Evolutionary conservation across 805 yeast species (phyloP).

Genomic region (Ogataea methylovora): DNA sequence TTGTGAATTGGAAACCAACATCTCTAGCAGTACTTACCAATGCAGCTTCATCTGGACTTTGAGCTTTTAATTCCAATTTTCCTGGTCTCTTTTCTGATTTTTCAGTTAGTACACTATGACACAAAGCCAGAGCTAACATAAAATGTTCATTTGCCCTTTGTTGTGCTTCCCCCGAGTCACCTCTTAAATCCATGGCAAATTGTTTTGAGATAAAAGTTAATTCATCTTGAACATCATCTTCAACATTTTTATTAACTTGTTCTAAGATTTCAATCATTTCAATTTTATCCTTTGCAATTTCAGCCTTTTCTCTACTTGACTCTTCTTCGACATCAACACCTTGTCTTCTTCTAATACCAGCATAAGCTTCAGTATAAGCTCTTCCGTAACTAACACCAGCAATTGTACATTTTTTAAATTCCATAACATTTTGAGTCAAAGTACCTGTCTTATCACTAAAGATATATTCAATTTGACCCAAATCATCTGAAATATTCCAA

Average conservation of each 20-base stretch:
- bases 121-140: conserved; percentile 67
- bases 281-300: conserved; percentile 34
- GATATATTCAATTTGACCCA: conserved; percentile 77
- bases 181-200: conserved; percentile 55
- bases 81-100: conserved; percentile 52
- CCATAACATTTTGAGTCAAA: conserved; percentile 77
- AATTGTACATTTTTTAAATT: conserved; percentile 68
- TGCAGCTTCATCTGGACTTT: conserved; percentile 85
- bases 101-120: conserved; percentile 74
- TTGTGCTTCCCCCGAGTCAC: conserved; percentile 43
- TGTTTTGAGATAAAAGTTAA: conserved; percentile 64
- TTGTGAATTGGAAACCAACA: conserved; percentile 61
- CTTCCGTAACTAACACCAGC: conserved; percentile 61
- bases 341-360: conserved; percentile 59
- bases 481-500: conserved; percentile 78
- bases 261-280: conserved; percentile 41
- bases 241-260: conserved; percentile 1
- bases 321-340: conserved; percentile 56
- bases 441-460: conserved; percentile 85
- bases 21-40: conserved; percentile 76
- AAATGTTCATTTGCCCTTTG: conserved; percentile 60
- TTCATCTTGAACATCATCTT: conserved; percentile 38
- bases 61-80: conserved; percentile 57
- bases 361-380: conserved; percentile 73
- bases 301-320: conserved; percentile 29